These are phyloP conservation scores for Globisporangium iwayamae DNA, from an alignment of 352 stramenopile species.

Conservation along the genomic window DNA sequence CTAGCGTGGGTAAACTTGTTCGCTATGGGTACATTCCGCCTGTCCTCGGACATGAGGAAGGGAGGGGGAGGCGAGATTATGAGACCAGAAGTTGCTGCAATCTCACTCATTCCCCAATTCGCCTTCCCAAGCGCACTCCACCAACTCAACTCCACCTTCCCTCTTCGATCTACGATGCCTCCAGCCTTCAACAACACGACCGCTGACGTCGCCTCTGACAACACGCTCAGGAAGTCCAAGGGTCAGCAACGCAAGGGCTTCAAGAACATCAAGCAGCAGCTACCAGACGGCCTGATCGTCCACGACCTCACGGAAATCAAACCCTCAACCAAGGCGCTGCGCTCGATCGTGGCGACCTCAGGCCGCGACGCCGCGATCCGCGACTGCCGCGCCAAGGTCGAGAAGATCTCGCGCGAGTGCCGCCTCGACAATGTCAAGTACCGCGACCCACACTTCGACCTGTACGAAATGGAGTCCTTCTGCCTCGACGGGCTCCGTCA, in stretches of 20 bases:
- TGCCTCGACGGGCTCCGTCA: constrained; percentile 24
- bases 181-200: not conserved
- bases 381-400: constrained; percentile 25
- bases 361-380: constrained; percentile 5
- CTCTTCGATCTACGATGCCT: not conserved
- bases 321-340: not conserved
- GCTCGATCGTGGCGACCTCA: constrained; percentile 6
- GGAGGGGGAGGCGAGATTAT: not conserved
- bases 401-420: constrained; percentile 34
- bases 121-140: not conserved
- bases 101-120: not conserved
- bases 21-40: not conserved
- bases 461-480: constrained; percentile 11
- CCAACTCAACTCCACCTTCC: not conserved
- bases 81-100: not conserved
- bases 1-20: not conserved
- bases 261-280: not conserved
- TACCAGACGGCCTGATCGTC: constrained; percentile 5
- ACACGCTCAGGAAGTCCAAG: not conserved
- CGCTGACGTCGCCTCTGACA: not conserved
- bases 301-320: constrained; percentile 10
- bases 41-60: too few species aligned
- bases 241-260: not conserved
- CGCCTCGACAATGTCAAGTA: constrained; percentile 36
- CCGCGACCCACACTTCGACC: constrained; percentile 36